Conservation (phyloP, 2,329 filamentous ascomycete species). For the Immersiporthe knoxdaviesiana region DNA sequence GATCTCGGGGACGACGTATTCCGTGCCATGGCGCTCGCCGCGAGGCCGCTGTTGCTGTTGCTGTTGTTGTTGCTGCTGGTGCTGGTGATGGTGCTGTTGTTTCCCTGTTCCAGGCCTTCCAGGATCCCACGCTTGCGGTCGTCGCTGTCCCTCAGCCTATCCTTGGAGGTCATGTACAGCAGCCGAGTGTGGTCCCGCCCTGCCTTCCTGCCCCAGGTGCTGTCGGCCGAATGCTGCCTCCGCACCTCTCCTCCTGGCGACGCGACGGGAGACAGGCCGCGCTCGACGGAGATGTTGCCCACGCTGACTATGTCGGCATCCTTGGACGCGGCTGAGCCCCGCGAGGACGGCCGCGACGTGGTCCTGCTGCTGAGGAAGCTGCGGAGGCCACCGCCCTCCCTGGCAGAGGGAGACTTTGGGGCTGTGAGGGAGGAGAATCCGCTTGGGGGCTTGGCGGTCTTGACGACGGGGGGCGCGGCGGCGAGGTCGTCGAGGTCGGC, state of each 20-base stretch:
- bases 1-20: conserved; percentile 39
- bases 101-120: conserved; percentile 40
- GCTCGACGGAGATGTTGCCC: conserved; percentile 67
- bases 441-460: conserved; percentile 80
- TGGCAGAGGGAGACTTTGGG: conserved; percentile 53
- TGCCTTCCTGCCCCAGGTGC: conserved; percentile 65
- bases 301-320: conserved; percentile 65
- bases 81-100: not conserved
- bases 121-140: conserved; percentile 61
- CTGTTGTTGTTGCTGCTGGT: conserved; percentile 40
- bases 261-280: conserved; percentile 44
- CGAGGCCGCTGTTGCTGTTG: conserved; percentile 44
- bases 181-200: conserved; percentile 59
- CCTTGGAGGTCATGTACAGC: conserved; percentile 76
- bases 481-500: conserved; percentile 62
- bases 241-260: conserved; percentile 53
- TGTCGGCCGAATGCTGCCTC: conserved; percentile 60
- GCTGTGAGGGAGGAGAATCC: conserved; percentile 74
- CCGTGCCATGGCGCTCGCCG: conserved; percentile 26
- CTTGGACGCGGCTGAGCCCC: conserved; percentile 49
- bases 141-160: conserved; percentile 66
- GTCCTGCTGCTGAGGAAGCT: conserved; percentile 57
- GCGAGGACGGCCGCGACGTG: conserved; percentile 62
- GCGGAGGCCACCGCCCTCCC: conserved; percentile 55
- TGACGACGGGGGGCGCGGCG: conserved; percentile 71